Evolutionary conservation across 352 stramenopile genomes (phyloP).

Genomic region (Halophytophthora batemanensis): DNA sequence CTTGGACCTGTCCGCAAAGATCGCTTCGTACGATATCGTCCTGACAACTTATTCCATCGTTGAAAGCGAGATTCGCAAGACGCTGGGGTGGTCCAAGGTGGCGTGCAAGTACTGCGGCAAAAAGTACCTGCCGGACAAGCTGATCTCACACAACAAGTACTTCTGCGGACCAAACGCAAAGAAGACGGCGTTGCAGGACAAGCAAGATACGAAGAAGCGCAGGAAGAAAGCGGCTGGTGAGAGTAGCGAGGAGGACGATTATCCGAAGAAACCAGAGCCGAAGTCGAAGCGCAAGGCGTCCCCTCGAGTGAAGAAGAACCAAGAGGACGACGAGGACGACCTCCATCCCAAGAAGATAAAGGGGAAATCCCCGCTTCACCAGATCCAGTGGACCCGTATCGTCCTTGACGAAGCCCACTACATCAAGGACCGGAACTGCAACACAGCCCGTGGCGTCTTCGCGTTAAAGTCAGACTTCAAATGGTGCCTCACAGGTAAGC

Average conservation of each 20-base stretch:
- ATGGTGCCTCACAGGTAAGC: slow-evolving; percentile 96
- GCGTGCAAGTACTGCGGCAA: slow-evolving; percentile 95
- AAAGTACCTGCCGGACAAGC: slow-evolving; percentile 92
- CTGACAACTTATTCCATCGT: slow-evolving; percentile 98
- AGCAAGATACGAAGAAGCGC: slow-evolving; percentile 64
- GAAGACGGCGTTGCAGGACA: slow-evolving; percentile 92
- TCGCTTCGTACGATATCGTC: slow-evolving; percentile 97
- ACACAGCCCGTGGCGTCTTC: slow-evolving; percentile 97
- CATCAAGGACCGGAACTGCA: slow-evolving; percentile 92
- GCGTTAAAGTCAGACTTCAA: slow-evolving; percentile 95
- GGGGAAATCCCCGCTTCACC: slow-evolving; percentile 85
- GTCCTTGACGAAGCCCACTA: slow-evolving; percentile 96
- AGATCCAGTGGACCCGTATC: slow-evolving; percentile 96
- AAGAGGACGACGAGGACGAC: slow-evolving; percentile 29
- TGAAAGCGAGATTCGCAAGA: slow-evolving; percentile 89
- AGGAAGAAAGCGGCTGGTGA: slow-evolving; percentile 65
- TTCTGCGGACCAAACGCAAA: slow-evolving; percentile 97
- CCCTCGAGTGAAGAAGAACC: slow-evolving; percentile 32
- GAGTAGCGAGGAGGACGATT: slow-evolving; percentile 56
- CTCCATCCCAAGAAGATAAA: slow-evolving; percentile 33
- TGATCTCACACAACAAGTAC: slow-evolving; percentile 95
- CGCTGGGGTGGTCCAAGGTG: slow-evolving; percentile 67
- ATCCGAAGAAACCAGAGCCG: slow-evolving; percentile 47
- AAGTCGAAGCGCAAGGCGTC: slow-evolving; percentile 32
- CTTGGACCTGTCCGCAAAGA: slow-evolving; percentile 52